Conservation (phyloP, 2,329 filamentous ascomycete species). For the Cadophora luteo-olivacea region DNA sequence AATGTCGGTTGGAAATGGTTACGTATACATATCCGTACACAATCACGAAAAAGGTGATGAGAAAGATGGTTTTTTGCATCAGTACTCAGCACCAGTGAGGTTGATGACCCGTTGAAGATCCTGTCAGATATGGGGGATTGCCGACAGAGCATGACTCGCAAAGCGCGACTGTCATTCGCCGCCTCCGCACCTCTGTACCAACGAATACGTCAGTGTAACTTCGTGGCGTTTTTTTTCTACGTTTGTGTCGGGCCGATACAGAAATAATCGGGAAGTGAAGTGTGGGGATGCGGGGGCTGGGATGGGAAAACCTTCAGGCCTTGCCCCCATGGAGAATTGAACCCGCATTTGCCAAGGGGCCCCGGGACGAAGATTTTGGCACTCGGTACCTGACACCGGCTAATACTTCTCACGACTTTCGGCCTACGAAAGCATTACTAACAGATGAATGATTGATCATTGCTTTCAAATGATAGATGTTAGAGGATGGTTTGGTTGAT, state of each 20-base stretch:
- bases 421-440: background rate
- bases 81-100: too few relatives aligned
- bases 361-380: background rate
- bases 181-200: background rate
- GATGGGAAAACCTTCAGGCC: background rate
- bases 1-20: too few relatives aligned
- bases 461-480: too few relatives aligned
- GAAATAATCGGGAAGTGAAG: background rate
- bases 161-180: background rate
- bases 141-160: background rate
- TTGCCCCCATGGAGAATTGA: slow-evolving; percentile 3
- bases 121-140: background rate
- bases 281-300: slow-evolving; percentile 13
- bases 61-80: background rate
- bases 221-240: background rate
- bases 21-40: background rate
- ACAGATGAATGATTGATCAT: too few relatives aligned
- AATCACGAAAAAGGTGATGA: background rate
- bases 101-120: background rate
- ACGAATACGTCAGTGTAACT: background rate
- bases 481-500: too few relatives aligned
- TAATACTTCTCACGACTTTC: background rate
- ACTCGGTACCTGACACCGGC: background rate
- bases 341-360: background rate
- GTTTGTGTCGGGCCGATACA: slow-evolving; percentile 1